Conservation (phyloP, 805 yeast species). For the Candida tammaniensis region DNA sequence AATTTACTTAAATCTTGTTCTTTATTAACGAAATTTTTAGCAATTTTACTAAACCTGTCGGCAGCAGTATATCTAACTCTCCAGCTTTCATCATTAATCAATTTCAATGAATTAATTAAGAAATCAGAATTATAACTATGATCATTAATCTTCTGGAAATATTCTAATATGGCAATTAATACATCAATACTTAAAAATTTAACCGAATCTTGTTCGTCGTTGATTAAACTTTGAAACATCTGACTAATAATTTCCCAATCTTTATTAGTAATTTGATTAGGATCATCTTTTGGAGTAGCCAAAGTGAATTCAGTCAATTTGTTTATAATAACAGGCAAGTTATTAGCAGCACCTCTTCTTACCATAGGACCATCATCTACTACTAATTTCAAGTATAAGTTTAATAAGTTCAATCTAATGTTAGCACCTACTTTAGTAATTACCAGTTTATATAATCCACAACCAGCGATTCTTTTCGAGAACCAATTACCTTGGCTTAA, state of each 20-base stretch:
- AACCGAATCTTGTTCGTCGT: constrained; percentile 93
- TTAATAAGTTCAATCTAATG: constrained; percentile 59
- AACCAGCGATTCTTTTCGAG: constrained; percentile 83
- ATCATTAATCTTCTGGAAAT: constrained; percentile 59
- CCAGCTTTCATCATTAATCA: constrained; percentile 92
- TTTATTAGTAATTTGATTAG: constrained; percentile 45
- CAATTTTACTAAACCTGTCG: constrained; percentile 80
- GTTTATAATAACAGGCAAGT: constrained; percentile 73
- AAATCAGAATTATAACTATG: constrained; percentile 59
- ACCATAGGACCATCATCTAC: constrained; percentile 98
- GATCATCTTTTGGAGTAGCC: constrained; percentile 24
- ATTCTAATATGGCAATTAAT: constrained; percentile 74
- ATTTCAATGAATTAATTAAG: constrained; percentile 60
- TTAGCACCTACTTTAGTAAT: constrained; percentile 55
- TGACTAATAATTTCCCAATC: constrained; percentile 78
- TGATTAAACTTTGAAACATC: constrained; percentile 75
- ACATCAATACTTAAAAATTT: constrained; percentile 87
- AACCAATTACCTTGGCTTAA: constrained; percentile 93
- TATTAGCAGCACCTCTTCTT: constrained; percentile 86
- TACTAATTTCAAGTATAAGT: constrained; percentile 65
- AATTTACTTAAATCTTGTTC: constrained; percentile 56
- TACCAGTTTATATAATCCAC: constrained; percentile 80
- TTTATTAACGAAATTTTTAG: constrained; percentile 57
- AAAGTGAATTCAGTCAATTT: constrained; percentile 42
- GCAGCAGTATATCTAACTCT: constrained; percentile 98